Base-by-base conservation (phyloP, 2,329 filamentous ascomycete genomes). In the Ascochyta fabae region DNA sequence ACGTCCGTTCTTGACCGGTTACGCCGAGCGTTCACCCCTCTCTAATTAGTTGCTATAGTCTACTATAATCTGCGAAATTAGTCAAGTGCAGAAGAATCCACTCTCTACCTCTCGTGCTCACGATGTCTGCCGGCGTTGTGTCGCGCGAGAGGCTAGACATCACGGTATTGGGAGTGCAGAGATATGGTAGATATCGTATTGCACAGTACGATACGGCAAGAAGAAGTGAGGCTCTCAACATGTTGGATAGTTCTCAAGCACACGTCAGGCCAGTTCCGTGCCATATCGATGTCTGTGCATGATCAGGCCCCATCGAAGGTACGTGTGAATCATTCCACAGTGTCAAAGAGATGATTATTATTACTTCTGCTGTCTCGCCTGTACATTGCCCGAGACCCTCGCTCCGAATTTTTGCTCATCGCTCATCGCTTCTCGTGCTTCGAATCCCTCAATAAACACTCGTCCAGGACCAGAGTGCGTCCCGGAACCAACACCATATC, bases 271-370 rank as follows among this genome's bases (percentile, higher is more conserved):
- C 9, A 36, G n/a, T 16, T 8, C 12, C 22, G 19, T 40, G n/a
- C 3, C 22, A 19, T 3, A 3, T 19, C 19, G 19, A 19, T 19
- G 19, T 19, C 19, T 19, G 19, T 19, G 19, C 36, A 5, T 13
- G 12, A 3, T 16, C 24, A 41, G 13, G 24, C n/a, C 7, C n/a
- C 16, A 19, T 1, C 35, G 22, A 39, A 26, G 5, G 24, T 23
- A 23, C 22, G 13, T 27, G 19, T 12, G 2, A n/a, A 4, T 5
- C 15, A 3, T 4, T 16, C 27, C 12, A 44, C 27, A 7, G 19
- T 29, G 46, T 41, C 41, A 50, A 55, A 31, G 52, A 50, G 46
- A 55, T 55, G 12, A 31, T 31, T 55, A 56, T 31, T 48, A 56
- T 52, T 56, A 56, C 48, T 40, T 22, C 53, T 23, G 33, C 48